Evolutionary conservation across 306 rosid genomes (phyloP).

Genomic region (Fragaria ananassa): DNA sequence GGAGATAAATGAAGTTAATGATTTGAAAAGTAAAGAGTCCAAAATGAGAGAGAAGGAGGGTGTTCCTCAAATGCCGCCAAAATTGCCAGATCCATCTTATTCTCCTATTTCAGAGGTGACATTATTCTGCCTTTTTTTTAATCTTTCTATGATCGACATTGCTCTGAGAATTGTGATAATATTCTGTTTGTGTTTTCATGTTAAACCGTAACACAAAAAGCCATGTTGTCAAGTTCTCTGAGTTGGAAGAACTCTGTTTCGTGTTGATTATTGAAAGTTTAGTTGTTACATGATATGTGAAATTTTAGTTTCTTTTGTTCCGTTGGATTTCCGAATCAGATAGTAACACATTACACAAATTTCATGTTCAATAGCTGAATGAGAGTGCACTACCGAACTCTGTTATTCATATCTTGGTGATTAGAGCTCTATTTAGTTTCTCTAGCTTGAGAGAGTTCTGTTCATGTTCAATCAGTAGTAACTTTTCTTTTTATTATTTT

Average conservation of each 20-base stretch:
- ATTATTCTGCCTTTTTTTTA: background rate
- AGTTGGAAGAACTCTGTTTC: background rate
- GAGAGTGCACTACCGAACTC: background rate
- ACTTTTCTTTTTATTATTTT: background rate
- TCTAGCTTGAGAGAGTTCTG: background rate
- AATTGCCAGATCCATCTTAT: slow-evolving; percentile 61
- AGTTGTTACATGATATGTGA: background rate
- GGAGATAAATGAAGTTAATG: slow-evolving; percentile 59
- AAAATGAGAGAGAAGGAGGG: slow-evolving; percentile 35
- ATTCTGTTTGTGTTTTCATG: background rate
- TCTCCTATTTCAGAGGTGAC: slow-evolving; percentile 61
- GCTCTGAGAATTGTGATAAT: background rate
- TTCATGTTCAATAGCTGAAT: background rate
- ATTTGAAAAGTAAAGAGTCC: slow-evolving; percentile 37
- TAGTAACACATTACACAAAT: background rate
- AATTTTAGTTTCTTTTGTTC: background rate
- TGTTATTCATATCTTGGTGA: background rate
- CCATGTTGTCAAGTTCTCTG: background rate
- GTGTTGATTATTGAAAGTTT: background rate
- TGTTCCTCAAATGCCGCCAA: slow-evolving; percentile 19
- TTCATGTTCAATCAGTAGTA: background rate
- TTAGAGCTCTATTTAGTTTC: background rate
- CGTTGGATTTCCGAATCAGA: background rate
- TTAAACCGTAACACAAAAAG: background rate
- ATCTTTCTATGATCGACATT: background rate